Base-by-base conservation (phyloP, 2,329 filamentous ascomycete genomes). In the Coniochaeta sp. region DNA sequence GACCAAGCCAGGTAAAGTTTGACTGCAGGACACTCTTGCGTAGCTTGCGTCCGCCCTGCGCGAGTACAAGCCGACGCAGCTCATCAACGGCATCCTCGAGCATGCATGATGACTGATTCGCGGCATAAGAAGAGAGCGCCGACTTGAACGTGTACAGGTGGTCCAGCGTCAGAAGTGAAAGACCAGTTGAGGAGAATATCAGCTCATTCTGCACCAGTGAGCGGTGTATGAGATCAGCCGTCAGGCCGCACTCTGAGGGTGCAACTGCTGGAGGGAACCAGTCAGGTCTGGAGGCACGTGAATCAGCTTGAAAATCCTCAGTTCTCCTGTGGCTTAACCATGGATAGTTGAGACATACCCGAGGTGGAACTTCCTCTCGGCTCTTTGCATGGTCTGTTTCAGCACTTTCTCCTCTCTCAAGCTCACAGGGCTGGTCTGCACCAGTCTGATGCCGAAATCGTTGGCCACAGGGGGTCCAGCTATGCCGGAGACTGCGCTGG, bases 71-170 rank as follows among this genome's bases (percentile, higher is more conserved):
- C 4, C 84, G 78, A 2, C 84, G 79, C 40, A 89, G 76, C 68
- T 86, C 84, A 68, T 88, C 84, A 55, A 88, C 82, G 30, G 85
- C 83, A 55, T 85, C 79, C 64, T 86, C 83, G 9, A 88, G 76
- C 12, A 79, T 76, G 34, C 74, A 68, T 12, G 72, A 72, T 38
- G 74, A 74, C 19, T 69, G 71, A 1, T 76, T 78, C 60, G 75
- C 76, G 4, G 81, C 78, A 69, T 87, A 87, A 63, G 78, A 79
- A 19, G 81, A 78, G 12, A 89, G 76, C 1, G 84, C 82, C 55
- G 78, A 77, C 69, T 87, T 87, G 73, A 89, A 84, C 47, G 82
- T 85, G 72, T 87, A 89, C 54, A 87, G 71, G 57, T 83, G 78
- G 70, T 89, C 86, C 12, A 88, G 77, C 0, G 83, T 79, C 16